Conservation (phyloP, 306 rosid species). For the Fragaria iinumae region DNA sequence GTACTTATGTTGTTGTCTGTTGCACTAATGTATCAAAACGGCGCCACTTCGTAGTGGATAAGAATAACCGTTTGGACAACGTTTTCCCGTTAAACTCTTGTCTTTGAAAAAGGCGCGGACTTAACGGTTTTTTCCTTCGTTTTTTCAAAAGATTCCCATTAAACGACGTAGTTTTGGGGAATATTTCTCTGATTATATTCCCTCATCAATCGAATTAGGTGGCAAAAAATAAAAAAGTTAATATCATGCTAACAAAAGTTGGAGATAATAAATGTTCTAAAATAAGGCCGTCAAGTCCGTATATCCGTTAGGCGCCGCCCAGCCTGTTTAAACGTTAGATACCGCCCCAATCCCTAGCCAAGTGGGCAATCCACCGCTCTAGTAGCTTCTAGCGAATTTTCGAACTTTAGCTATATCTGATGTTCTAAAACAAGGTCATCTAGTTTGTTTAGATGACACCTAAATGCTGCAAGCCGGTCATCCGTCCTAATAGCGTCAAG, state of each 20-base stretch:
- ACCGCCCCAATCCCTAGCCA: too few species aligned
- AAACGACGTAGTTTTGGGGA: not conserved
- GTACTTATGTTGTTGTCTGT: not conserved
- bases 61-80: not conserved
- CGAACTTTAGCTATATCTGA: too few species aligned
- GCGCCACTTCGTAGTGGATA: slow-evolving; percentile 4
- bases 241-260: not conserved
- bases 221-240: not conserved
- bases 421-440: too few species aligned
- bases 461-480: too few species aligned
- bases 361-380: too few species aligned
- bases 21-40: not conserved
- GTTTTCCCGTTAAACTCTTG: not conserved
- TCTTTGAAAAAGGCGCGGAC: not conserved
- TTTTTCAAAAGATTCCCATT: not conserved
- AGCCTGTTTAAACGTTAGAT: too few species aligned
- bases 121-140: not conserved
- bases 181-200: not conserved
- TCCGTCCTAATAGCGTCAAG: too few species aligned
- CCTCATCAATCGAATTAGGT: not conserved
- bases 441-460: too few species aligned
- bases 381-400: too few species aligned
- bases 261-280: too few species aligned
- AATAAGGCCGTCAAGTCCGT: too few species aligned
- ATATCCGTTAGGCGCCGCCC: too few species aligned